Conservation (phyloP, 768 basidiomycete genomes). For the Hortiboletus flavorubellus region DNA sequence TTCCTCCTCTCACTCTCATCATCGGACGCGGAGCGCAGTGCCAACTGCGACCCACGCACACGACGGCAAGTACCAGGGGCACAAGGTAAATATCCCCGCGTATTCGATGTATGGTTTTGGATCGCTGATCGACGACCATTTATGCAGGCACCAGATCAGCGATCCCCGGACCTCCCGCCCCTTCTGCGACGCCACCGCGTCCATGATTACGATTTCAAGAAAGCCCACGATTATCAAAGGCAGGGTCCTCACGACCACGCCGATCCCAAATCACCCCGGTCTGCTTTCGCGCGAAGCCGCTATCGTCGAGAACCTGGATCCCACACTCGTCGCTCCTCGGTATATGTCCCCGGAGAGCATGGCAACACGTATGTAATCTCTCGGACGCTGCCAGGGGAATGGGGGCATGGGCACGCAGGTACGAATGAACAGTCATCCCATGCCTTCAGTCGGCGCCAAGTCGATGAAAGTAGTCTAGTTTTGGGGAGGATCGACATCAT, state of each 20-base stretch:
- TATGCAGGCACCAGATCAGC: neutral
- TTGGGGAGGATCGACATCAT: slow-evolving; percentile 48
- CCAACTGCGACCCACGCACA: neutral
- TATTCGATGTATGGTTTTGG: neutral
- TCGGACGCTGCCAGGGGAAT: neutral
- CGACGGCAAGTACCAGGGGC: neutral
- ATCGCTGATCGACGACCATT: neutral
- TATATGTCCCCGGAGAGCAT: slow-evolving; percentile 23
- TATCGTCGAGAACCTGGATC: slow-evolving; percentile 8
- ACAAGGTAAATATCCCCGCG: slow-evolving; percentile 2
- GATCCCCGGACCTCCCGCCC: slow-evolving; percentile 11
- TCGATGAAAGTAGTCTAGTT: slow-evolving; percentile 23
- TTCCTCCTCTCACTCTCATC: neutral
- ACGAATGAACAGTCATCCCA: neutral
- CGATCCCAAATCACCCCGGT: slow-evolving; percentile 10
- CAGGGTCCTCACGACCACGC: neutral
- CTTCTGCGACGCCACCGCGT: slow-evolving; percentile 12
- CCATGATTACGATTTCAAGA: neutral
- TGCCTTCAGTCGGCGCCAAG: slow-evolving; percentile 6
- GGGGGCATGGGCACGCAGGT: neutral
- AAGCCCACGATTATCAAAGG: neutral
- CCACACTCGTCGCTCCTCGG: slow-evolving; percentile 19
- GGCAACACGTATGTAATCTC: slow-evolving; percentile 29
- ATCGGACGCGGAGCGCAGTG: neutral
- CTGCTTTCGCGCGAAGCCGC: slow-evolving; percentile 22